Evolutionary conservation across 2,329 filamentous ascomycete genomes (phyloP).

Genomic region (Fusarium aywerte): DNA sequence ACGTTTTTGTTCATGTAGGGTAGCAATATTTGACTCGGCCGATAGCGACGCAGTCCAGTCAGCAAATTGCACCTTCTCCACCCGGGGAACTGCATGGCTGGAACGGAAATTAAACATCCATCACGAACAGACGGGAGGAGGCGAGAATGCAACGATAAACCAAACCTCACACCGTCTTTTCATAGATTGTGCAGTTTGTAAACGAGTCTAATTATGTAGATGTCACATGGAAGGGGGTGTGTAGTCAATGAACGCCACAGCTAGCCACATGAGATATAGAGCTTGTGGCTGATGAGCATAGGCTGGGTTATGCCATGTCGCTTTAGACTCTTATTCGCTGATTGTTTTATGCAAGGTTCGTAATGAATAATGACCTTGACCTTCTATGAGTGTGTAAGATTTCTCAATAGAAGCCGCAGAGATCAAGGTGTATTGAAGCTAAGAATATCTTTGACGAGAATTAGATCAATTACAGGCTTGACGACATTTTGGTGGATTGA

Average conservation of each 20-base stretch:
- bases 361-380: not conserved
- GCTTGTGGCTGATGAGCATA: not conserved
- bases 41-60: conserved; percentile 4
- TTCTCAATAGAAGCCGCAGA: not conserved
- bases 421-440: not conserved
- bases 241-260: conserved; percentile 10
- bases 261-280: conserved; percentile 11
- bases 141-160: conserved; percentile 22
- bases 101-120: conserved; percentile 32
- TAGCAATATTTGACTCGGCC: conserved; percentile 32
- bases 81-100: conserved; percentile 14
- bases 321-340: conserved; percentile 6
- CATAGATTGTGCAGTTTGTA: conserved; percentile 15
- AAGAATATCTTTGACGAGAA: not conserved
- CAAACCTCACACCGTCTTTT: conserved; percentile 38
- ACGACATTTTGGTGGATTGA: not conserved
- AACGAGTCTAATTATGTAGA: not conserved
- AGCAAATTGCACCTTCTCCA: conserved; percentile 29
- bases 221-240: conserved; percentile 13
- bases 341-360: not conserved
- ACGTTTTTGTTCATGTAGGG: conserved; percentile 20
- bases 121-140: conserved; percentile 11
- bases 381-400: not conserved
- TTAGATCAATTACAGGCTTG: not conserved
- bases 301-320: not conserved